These are phyloP conservation scores for Ustilago esculenta DNA, from an alignment of 1,284 basidiomycete genomes.

Conservation along the genomic window DNA sequence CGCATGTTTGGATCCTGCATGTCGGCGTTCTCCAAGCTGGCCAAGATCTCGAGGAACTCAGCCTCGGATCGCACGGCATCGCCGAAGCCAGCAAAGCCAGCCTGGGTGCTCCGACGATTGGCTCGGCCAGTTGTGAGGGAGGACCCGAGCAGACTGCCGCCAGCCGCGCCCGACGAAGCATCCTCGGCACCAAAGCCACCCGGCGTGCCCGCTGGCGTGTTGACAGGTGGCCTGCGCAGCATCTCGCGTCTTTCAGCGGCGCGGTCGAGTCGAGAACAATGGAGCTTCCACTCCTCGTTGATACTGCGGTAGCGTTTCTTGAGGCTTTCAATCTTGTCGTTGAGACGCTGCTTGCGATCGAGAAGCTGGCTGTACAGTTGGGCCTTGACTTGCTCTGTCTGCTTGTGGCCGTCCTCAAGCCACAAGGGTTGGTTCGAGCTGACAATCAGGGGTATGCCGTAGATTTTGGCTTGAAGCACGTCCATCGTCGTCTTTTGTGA, in stretches of 20 bases:
- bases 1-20: constrained; percentile 89
- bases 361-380: constrained; percentile 35
- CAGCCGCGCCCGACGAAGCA: constrained; percentile 7
- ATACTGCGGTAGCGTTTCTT: constrained; percentile 55
- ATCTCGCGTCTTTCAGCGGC: constrained; percentile 53
- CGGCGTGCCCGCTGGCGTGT: constrained; percentile 40
- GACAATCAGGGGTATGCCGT: constrained; percentile 46
- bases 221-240: constrained; percentile 31
- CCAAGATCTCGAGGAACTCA: constrained; percentile 96
- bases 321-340: constrained; percentile 53
- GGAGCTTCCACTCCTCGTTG: constrained; percentile 58
- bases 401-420: constrained; percentile 44
- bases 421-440: constrained; percentile 35
- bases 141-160: constrained; percentile 25
- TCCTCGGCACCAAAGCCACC: constrained; percentile 40
- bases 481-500: constrained; percentile 39
- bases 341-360: constrained; percentile 48
- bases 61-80: constrained; percentile 93
- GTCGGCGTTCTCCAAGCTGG: constrained; percentile 88
- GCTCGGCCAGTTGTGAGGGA: constrained; percentile 35
- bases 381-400: constrained; percentile 21
- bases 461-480: constrained; percentile 43
- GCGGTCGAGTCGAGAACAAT: constrained; percentile 58
- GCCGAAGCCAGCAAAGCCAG: constrained; percentile 71
- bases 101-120: constrained; percentile 49